Percentiles rank a stretch among this genome's conserved stretches.
phyloP scores from a whole-genome alignment of 2,329 filamentous ascomycete genomes.

The Cercospora brassicicola region DNA sequence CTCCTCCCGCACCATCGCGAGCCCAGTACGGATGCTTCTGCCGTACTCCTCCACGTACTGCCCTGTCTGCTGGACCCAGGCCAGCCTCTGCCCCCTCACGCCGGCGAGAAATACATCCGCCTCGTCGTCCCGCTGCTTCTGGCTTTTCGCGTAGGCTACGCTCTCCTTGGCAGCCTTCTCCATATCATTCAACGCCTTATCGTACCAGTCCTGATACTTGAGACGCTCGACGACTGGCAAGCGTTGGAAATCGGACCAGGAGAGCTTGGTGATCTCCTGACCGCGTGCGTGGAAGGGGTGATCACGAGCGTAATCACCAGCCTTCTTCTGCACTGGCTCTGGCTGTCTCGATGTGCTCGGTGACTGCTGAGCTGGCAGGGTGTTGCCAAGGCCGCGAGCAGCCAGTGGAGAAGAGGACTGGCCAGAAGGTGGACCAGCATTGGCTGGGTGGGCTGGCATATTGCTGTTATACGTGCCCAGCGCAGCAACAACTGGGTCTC shows the following conservation, averaged over 20 bases:
- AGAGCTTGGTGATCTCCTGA: background rate
- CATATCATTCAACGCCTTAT: background rate
- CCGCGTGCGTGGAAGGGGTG: background rate
- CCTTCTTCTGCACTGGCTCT: background rate
- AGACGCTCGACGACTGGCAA: background rate
- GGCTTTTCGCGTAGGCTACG: background rate
- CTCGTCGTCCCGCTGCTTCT: background rate
- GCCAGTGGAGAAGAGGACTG: background rate
- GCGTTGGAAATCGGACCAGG: background rate
- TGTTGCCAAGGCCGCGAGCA: too few species aligned
- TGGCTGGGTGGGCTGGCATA: background rate
- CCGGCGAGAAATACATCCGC: background rate
- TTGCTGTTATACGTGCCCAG: background rate
- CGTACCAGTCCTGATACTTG: background rate
- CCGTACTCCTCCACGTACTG: background rate
- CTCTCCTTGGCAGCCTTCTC: background rate
- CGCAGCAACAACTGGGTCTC: background rate
- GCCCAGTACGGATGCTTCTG: background rate
- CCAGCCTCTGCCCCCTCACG: background rate
- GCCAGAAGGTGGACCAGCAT: background rate
- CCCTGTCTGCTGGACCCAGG: background rate
- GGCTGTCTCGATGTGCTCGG: background rate
- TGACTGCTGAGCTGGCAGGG: background rate
- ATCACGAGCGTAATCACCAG: background rate
- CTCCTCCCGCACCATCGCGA: background rate